Percentiles rank a stretch among this genome's conserved stretches.
Evolutionary conservation across 441 rosid genomes (phyloP).

Genomic region (Manihot esculenta): DNA sequence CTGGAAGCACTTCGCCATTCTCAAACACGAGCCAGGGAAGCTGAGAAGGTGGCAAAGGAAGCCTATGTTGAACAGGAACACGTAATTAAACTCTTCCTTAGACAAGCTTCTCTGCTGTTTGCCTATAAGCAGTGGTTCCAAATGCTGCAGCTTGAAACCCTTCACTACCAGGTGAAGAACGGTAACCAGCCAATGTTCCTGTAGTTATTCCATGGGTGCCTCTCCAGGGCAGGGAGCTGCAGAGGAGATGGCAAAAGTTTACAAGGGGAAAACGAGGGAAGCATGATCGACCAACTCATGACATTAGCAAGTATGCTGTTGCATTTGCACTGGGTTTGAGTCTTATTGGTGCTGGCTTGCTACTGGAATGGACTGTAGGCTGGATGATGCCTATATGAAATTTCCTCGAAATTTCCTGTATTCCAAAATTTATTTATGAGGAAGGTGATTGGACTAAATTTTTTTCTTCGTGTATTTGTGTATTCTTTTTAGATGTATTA

Average conservation of each 20-base stretch:
- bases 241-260: constrained; percentile 38
- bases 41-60: constrained; percentile 78
- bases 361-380: constrained; percentile 92
- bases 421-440: constrained; percentile 14
- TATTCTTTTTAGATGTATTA: constrained; percentile 14
- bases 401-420: constrained; percentile 8
- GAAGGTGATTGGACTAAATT: constrained; percentile 10
- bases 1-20: constrained; percentile 88
- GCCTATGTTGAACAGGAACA: constrained; percentile 83
- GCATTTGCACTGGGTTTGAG: constrained; percentile 74
- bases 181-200: constrained; percentile 55
- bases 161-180: constrained; percentile 58
- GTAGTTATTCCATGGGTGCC: constrained; percentile 50
- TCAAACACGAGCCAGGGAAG: constrained; percentile 96
- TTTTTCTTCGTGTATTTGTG: constrained; percentile 3
- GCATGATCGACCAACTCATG: constrained; percentile 31
- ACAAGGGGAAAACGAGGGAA: constrained; percentile 42
- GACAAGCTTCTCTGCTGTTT: constrained; percentile 90
- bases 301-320: constrained; percentile 40
- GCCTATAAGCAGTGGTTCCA: constrained; percentile 94
- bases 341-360: constrained; percentile 90
- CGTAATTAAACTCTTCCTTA: constrained; percentile 66
- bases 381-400: constrained; percentile 74
- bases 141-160: constrained; percentile 74
- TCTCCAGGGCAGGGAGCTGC: constrained; percentile 34